Evolutionary conservation across 2,329 filamentous ascomycete species (phyloP), one percentile per base, ranked within the genome.

Genomic region (Blumeria graminis): DNA sequence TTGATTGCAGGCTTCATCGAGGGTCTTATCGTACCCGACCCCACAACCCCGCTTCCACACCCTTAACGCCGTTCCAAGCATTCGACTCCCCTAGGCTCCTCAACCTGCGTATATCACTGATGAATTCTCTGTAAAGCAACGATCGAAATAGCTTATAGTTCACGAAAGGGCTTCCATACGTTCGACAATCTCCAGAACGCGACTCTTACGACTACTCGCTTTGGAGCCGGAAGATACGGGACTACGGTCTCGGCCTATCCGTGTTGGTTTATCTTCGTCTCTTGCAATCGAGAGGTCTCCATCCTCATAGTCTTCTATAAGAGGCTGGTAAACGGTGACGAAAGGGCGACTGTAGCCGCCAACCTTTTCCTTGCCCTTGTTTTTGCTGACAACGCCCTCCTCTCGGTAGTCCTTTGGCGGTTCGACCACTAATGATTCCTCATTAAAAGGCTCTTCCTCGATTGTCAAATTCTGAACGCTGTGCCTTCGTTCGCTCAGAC

Each of bases 141-240:
- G 22, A 28, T 28, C 22, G 4, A 4, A 28, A 28, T 28, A 28
- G 22, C 1, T 28, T 28, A 1, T 28, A 28, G 22, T 28, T 34
- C 34, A 51, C 3, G 48, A 51, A 1, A 33, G 48, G 6, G 48
- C 57, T 59, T 65, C 63, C 43, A 64, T 58, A 52, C 58, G 58
- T 55, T 64, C 63, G 6, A 65, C 62, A 56, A 64, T 62, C 43
- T 64, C 62, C 32, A 60, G 53, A 1, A 65, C 63, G 28, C 59
- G 61, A 13, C 61, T 57, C 35, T 62, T 62, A 1, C 56, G 55
- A 51, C 11, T 33, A 32, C 28, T 51, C 14, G 39, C 14, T 32
- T 51, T 51, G 18, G 16, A 28, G n/a, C 4, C 16, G 9, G 28
- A 33, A 28, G n/a, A 39, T 10, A 32, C n/a, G 13, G 38, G 22